Evolutionary conservation across 441 rosid genomes (phyloP).

Genomic region (Euphorbia schlechtendalii): DNA sequence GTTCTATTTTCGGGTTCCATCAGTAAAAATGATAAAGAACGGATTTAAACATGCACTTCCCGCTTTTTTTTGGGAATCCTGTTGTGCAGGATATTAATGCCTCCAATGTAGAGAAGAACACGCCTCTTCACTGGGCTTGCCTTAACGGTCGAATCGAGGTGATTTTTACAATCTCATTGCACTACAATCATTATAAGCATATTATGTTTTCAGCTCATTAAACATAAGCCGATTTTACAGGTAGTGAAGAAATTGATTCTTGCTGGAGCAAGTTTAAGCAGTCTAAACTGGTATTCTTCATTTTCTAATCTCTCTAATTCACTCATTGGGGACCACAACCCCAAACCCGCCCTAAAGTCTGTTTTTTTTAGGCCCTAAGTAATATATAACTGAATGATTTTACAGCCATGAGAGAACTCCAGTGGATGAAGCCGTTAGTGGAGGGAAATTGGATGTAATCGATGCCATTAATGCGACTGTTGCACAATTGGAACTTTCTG

Average conservation of each 20-base stretch:
- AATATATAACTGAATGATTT: slow-evolving; percentile 8
- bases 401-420: slow-evolving; percentile 77
- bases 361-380: neutral
- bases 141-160: slow-evolving; percentile 80
- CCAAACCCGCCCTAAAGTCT: neutral
- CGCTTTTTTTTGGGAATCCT: neutral
- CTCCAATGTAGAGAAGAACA: slow-evolving; percentile 65
- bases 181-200: neutral
- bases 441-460: slow-evolving; percentile 56
- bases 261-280: slow-evolving; percentile 61
- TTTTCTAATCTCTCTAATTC: slow-evolving; percentile 2
- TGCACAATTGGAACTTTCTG: slow-evolving; percentile 57
- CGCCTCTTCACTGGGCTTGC: slow-evolving; percentile 92
- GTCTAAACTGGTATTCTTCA: slow-evolving; percentile 53
- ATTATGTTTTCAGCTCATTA: slow-evolving; percentile 8
- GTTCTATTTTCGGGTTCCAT: no score
- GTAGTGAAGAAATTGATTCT: slow-evolving; percentile 66
- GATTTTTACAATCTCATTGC: slow-evolving; percentile 9
- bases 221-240: slow-evolving; percentile 28
- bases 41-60: neutral
- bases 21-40: neutral
- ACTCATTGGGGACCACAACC: neutral
- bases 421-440: slow-evolving; percentile 67
- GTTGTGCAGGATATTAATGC: slow-evolving; percentile 57
- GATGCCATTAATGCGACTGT: slow-evolving; percentile 57